These are phyloP conservation scores for Colletotrichum falcatum DNA, from an alignment of 2,329 filamentous ascomycete genomes.

Conservation along the genomic window DNA sequence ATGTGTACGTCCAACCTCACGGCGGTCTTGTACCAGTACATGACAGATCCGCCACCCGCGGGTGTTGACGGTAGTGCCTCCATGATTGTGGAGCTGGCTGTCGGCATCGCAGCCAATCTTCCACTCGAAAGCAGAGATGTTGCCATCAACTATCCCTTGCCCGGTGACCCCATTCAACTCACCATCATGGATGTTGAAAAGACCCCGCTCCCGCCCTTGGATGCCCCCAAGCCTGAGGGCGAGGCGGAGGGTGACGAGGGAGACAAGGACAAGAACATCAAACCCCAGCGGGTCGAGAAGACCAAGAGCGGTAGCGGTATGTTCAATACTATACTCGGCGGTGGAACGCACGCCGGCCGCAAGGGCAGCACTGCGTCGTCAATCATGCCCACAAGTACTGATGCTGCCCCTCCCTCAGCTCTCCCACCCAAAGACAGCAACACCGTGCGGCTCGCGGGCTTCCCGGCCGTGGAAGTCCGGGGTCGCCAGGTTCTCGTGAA, in stretches of 20 bases:
- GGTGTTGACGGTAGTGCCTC: conserved; percentile 89
- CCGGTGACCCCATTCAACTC: conserved; percentile 76
- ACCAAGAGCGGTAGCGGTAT: conserved; percentile 64
- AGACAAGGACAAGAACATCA: conserved; percentile 58
- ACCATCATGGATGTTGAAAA: conserved; percentile 92
- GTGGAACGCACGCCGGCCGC: conserved; percentile 42
- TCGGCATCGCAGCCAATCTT: conserved; percentile 86
- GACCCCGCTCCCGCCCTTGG: conserved; percentile 71
- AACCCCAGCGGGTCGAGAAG: conserved; percentile 55
- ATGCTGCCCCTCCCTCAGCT: conserved; percentile 53
- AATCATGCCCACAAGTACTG: conserved; percentile 50
- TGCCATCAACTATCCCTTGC: conserved; percentile 85
- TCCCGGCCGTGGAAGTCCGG: conserved; percentile 79
- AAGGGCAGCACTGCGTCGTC: conserved; percentile 51
- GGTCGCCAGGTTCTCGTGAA: conserved; percentile 81
- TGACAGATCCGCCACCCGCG: conserved; percentile 80
- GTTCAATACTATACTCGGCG: conserved; percentile 46
- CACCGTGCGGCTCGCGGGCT: conserved; percentile 80
- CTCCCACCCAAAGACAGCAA: conserved; percentile 58
- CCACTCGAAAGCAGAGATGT: conserved; percentile 94
- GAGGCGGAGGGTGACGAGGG: conserved; percentile 57
- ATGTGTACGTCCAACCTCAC: conserved; percentile 77
- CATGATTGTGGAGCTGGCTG: conserved; percentile 92
- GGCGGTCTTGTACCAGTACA: conserved; percentile 76
- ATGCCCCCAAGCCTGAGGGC: conserved; percentile 51